These are phyloP conservation scores for Corymbia calophylla DNA, from an alignment of 441 rosid genomes.

Conservation along the genomic window DNA sequence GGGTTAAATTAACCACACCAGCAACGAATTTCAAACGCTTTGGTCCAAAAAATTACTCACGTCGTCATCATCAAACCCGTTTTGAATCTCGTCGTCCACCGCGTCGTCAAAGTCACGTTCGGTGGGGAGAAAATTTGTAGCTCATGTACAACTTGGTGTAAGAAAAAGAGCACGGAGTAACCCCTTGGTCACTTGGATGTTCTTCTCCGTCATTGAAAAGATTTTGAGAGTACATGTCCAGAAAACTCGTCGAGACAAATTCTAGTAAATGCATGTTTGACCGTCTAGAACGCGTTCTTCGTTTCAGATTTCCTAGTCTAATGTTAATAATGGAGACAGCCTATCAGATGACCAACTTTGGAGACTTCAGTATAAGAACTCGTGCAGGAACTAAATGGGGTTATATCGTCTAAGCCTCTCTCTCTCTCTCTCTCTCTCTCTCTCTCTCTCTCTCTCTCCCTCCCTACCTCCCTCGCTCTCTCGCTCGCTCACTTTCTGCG, in stretches of 20 bases:
- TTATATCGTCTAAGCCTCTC: background rate
- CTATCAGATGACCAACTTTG: background rate
- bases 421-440: background rate
- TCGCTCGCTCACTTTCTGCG: background rate
- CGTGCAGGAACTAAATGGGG: background rate
- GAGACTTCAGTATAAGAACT: background rate
- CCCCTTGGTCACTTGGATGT: too few species aligned
- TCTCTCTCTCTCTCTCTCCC: background rate
- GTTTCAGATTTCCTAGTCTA: background rate
- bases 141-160: background rate
- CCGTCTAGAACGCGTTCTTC: background rate
- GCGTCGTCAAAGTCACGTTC: background rate
- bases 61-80: background rate
- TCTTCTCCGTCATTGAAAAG: too few species aligned
- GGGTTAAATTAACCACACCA: too few species aligned
- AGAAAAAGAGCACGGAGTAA: background rate
- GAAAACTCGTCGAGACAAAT: background rate
- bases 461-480: background rate
- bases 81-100: background rate
- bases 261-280: background rate
- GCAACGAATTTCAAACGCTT: background rate
- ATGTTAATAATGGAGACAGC: background rate
- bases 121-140: background rate
- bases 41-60: background rate
- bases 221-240: background rate